Evolutionary conservation across 2,329 filamentous ascomycete species (phyloP).

Genomic region (Fusarium fujikuroi): DNA sequence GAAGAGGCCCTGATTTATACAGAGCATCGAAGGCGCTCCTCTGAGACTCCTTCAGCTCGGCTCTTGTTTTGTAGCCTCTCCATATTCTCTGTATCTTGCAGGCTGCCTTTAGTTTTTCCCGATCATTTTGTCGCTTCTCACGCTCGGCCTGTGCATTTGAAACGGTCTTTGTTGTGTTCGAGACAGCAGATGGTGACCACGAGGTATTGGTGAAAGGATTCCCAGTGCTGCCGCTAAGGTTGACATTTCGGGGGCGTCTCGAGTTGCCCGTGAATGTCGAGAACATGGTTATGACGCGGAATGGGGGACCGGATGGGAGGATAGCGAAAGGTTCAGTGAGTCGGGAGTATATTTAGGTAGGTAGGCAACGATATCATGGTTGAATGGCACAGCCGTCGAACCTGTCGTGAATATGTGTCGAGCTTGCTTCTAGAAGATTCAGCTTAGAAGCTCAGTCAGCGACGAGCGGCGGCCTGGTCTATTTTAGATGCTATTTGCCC

Average conservation of each 20-base stretch:
- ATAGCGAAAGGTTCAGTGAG: neutral
- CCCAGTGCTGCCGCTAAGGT: conserved; percentile 84
- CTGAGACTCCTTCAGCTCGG: conserved; percentile 65
- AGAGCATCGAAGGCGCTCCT: conserved; percentile 71
- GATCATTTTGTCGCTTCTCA: conserved; percentile 80
- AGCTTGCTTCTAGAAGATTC: conserved; percentile 44
- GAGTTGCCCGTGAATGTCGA: conserved; percentile 90
- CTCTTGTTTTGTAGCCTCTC: conserved; percentile 78
- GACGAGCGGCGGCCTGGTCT: conserved; percentile 17
- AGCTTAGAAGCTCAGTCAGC: conserved; percentile 42
- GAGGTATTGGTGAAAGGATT: conserved; percentile 80
- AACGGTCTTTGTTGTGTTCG: conserved; percentile 79
- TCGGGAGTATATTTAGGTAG: conserved; percentile 11
- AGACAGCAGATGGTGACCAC: conserved; percentile 65
- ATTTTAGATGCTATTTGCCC: conserved; percentile 34
- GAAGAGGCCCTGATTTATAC: conserved; percentile 55
- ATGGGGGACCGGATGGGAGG: neutral
- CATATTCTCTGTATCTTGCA: conserved; percentile 81
- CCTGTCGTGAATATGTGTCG: conserved; percentile 6
- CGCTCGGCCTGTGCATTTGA: conserved; percentile 90
- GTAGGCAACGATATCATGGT: conserved; percentile 26
- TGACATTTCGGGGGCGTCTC: conserved; percentile 88
- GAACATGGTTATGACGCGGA: conserved; percentile 71
- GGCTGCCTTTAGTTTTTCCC: conserved; percentile 78
- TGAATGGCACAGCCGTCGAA: conserved; percentile 1